Evolutionary conservation across 495 filamentous ascomycete species (phyloP).

Genomic region (Pyronema omphalodes): DNA sequence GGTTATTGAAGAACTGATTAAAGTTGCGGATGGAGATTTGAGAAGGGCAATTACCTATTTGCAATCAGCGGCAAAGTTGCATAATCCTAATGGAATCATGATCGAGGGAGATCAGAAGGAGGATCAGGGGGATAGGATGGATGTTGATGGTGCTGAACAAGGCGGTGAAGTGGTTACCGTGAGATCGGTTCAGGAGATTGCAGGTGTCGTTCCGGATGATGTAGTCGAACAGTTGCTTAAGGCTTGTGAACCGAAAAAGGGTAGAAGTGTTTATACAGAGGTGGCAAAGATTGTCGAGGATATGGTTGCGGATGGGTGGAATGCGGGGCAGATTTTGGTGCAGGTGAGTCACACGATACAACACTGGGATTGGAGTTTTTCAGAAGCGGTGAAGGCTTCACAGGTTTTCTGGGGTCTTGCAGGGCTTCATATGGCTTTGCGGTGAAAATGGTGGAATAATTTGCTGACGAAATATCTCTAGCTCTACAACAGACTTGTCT

Average conservation of each 20-base stretch:
- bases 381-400: not conserved
- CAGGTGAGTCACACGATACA: constrained; percentile 35
- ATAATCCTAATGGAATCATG: constrained; percentile 17
- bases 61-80: constrained; percentile 68
- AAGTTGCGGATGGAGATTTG: constrained; percentile 82
- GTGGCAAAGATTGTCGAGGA: constrained; percentile 65
- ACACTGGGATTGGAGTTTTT: not conserved
- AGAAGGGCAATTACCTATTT: constrained; percentile 90
- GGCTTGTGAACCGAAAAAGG: constrained; percentile 58
- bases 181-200: constrained; percentile 77
- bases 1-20: constrained; percentile 63
- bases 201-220: constrained; percentile 66
- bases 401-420: no score
- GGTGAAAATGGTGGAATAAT: not conserved
- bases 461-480: constrained; percentile 24
- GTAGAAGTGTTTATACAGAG: constrained; percentile 46
- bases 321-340: constrained; percentile 67
- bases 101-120: constrained; percentile 30
- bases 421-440: no score
- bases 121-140: constrained; percentile 32
- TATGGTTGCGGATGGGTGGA: constrained; percentile 95
- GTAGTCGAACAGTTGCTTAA: constrained; percentile 51
- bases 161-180: constrained; percentile 45
- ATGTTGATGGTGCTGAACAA: constrained; percentile 30
- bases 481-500: constrained; percentile 69